Evolutionary conservation across 2,329 filamentous ascomycete genomes (phyloP), one percentile per base, ranked within the genome.

Genomic region (Epichloe hybrida): DNA sequence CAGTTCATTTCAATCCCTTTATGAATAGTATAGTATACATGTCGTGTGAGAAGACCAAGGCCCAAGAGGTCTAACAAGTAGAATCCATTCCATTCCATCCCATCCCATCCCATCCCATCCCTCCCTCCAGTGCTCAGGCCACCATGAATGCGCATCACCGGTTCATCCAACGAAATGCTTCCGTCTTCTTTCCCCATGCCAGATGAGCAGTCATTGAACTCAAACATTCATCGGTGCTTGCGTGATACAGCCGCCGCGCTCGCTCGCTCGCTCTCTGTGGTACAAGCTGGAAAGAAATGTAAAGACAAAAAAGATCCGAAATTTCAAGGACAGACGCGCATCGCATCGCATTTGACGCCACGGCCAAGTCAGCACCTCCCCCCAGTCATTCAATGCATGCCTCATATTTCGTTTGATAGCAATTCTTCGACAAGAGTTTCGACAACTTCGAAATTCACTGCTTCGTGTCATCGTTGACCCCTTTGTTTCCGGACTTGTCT

Each of bases 11-110:
- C 39, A 45, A 41, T 42, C 21, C 47, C 43, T 52, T 50, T 45
- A 46, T 45, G 34, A 41, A 45, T 48, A 49, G 39, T 43, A 15
- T 48, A 50, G 27, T 43, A 12, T 49, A 50, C 38, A 50, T 49
- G 38, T 49, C 48, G 21, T 48, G 20, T 48, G 15, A 38, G 39
- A 20, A 41, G 46, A 34, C 17, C 20, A 34, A n/a, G n/a, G 31
- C 34, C 35, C 35, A 34, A 42, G 42, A 48, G 9, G 17, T 21
- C 13, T 43, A 23, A 23, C 5, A 15, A 36, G 31, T 8, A 13
- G 21, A 45, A 45, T 4, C 42, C 42, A 35, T 4, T 15, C 40
- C 5, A 20, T 20, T 3, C 27, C 42, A 31, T 31, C 27, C 27
- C 27, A 27, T 27, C 20, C 21, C 21, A 23, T 23, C 21, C 21